Percentiles rank a stretch among this genome's conserved stretches.
Conservation (phyloP, 441 rosid genomes). For the Adansonia grandidieri region DNA sequence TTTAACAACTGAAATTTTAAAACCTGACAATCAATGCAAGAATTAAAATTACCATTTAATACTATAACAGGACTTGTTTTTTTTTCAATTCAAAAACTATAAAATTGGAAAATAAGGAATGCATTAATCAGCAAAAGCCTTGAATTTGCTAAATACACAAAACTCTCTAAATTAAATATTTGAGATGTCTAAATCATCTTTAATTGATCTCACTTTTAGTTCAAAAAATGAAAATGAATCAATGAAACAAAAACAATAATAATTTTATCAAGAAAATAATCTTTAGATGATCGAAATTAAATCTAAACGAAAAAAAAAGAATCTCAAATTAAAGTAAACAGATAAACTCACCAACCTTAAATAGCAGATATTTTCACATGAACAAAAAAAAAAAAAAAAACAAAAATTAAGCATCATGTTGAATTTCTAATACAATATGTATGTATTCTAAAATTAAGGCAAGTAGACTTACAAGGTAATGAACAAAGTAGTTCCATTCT, state of each 20-base stretch:
- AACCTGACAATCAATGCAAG: conserved; percentile 15
- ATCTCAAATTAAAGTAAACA: neutral
- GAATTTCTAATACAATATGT: neutral
- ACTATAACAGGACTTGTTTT: neutral
- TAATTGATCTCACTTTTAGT: neutral
- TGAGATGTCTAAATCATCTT: neutral
- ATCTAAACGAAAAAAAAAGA: neutral
- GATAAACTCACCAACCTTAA: neutral
- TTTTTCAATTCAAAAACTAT: neutral
- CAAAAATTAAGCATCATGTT: conserved; percentile 23
- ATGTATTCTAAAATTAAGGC: neutral
- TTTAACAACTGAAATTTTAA: conserved; percentile 35
- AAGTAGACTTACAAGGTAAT: conserved; percentile 77
- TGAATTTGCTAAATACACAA: neutral
- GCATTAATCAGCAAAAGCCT: neutral
- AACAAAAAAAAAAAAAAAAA: conserved; percentile 3
- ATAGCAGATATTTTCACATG: conserved; percentile 1
- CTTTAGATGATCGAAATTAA: neutral
- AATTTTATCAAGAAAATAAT: neutral
- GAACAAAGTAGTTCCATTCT: conserved; percentile 96
- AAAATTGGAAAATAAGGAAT: neutral
- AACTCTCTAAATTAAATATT: conserved; percentile 12
- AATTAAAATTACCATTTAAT: neutral
- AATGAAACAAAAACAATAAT: neutral
- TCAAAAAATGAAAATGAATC: neutral